Evolutionary conservation across 2,329 filamentous ascomycete species (phyloP), one percentile per base, ranked within the genome.

Genomic region (Thelonectria olida): DNA sequence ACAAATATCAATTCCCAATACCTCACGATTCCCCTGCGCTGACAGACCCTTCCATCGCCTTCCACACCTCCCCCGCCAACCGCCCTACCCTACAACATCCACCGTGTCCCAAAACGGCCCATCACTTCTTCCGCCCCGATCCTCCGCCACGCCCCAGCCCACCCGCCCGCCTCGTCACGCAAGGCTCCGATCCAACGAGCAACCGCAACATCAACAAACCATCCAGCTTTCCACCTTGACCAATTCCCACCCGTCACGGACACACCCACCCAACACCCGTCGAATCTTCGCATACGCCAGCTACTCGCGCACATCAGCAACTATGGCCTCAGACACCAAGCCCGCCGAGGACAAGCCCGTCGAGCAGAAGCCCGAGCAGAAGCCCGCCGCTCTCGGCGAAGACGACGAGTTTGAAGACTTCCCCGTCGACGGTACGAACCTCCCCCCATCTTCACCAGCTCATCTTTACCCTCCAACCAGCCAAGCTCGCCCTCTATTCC

Each of bases 331-430:
- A 51, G 69, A 72, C 47, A 66, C 69, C 42, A 72, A 72, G 68
- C 60, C 69, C 31, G 63, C 65, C 45, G 68, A 66, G 25, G 67
- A 72, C 19, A 68, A 69, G 64, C 67, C 69, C 45, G 58, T 48
- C 44, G 70, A 72, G 62, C 62, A 67, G 45, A 72, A 72, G 63
- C 54, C 64, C 49, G 66, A 72, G 61, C 66, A 72, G 62, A 72
- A 72, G 68, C 68, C 88, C 73, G 71, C 90, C 31, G 87, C 91
- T 60, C 85, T 98, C 25, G 96, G 97, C 78, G 96, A 99, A 78
- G 96, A 99, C 75, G 96, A 99, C 78, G 96, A 99, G 82, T 99
- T 99, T 74, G 96, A 99, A 77, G 96, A 99, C 78, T 99, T 99
- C 75, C 96, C 96, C 23, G 92, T 97, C 58, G 95, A 99, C 81